A percentile compares a stretch with the other conserved stretches of the same genome.
phyloP scores from a whole-genome alignment of 768 basidiomycete species.

The Gymnopilus junonius region DNA sequence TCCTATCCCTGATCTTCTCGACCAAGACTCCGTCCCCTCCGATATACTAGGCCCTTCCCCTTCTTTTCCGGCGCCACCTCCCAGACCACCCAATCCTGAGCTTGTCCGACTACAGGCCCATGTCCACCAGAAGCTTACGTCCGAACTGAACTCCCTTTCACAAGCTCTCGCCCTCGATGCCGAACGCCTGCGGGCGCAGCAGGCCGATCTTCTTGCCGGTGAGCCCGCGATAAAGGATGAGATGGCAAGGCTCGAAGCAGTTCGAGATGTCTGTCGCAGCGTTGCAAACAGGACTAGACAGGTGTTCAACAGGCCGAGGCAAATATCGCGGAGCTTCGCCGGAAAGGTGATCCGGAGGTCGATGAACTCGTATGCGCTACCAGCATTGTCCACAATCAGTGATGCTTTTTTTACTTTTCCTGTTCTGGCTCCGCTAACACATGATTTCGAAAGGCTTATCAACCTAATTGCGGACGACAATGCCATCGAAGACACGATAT shows the following conservation, averaged over 20 bases:
- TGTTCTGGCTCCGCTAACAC: conserved; percentile 12
- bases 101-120: conserved; percentile 78
- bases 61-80: conserved; percentile 41
- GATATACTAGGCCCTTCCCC: conserved; percentile 10
- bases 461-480: conserved; percentile 99
- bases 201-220: conserved; percentile 84
- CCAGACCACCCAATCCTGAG: conserved; percentile 90
- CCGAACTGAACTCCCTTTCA: conserved; percentile 73
- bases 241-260: conserved; percentile 92
- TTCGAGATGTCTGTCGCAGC: conserved; percentile 85
- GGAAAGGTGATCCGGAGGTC: conserved; percentile 89
- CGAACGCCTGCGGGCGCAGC: conserved; percentile 79
- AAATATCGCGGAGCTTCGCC: conserved; percentile 76
- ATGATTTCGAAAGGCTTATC: conserved; percentile 64
- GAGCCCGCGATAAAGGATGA: conserved; percentile 96
- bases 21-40: conserved; percentile 52
- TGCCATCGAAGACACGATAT: conserved; percentile 97
- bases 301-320: conserved; percentile 69
- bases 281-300: conserved; percentile 71
- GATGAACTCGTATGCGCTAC: conserved; percentile 97
- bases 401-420: conserved; percentile 31
- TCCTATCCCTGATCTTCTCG: conserved; percentile 63
- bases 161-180: conserved; percentile 66
- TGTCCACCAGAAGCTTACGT: conserved; percentile 75
- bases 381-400: conserved; percentile 98